Evolutionary conservation across 495 filamentous ascomycete genomes (phyloP).

Genomic region (Aspergillus nidulans): DNA sequence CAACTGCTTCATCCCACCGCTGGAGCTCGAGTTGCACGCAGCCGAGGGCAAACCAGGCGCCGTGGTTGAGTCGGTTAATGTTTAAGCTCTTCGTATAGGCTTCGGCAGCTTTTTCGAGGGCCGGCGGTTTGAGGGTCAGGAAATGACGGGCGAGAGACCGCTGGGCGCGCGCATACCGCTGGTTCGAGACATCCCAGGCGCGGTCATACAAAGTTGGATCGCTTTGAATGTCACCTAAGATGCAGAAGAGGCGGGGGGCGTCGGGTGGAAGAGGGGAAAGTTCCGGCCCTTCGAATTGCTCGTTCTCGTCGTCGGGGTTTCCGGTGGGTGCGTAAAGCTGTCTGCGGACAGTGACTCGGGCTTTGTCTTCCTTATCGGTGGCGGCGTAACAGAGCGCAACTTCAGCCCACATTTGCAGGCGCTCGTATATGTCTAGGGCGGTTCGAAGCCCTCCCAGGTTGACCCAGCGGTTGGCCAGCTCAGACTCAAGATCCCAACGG

Average conservation of each 20-base stretch:
- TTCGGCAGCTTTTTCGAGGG: slow-evolving; percentile 64
- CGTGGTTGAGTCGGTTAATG: slow-evolving; percentile 74
- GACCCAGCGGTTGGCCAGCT: slow-evolving; percentile 88
- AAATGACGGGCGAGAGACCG: slow-evolving; percentile 78
- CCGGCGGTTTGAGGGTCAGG: slow-evolving; percentile 51
- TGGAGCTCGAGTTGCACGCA: slow-evolving; percentile 78
- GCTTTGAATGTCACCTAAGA: slow-evolving; percentile 84
- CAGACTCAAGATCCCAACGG: slow-evolving; percentile 89
- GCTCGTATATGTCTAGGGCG: slow-evolving; percentile 93
- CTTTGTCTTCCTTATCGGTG: slow-evolving; percentile 80
- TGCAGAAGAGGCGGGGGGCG: slow-evolving; percentile 86
- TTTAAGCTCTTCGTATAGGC: slow-evolving; percentile 73
- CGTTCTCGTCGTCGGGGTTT: slow-evolving; percentile 46
- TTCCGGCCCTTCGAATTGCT: slow-evolving; percentile 58
- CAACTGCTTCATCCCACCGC: slow-evolving; percentile 73
- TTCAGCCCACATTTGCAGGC: slow-evolving; percentile 93
- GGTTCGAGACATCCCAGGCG: slow-evolving; percentile 81
- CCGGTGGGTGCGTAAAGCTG: slow-evolving; percentile 67
- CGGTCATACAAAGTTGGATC: slow-evolving; percentile 70
- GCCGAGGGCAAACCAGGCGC: slow-evolving; percentile 84
- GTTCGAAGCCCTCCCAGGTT: slow-evolving; percentile 80
- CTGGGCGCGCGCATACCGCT: slow-evolving; percentile 81
- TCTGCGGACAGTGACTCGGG: slow-evolving; percentile 64
- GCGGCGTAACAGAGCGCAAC: slow-evolving; percentile 83
- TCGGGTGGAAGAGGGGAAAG: slow-evolving; percentile 67